A percentile compares a stretch with the other conserved stretches of the same genome.
Evolutionary conservation across 2,329 filamentous ascomycete genomes (phyloP).

Genomic region (Cladobotryum mycophilum): DNA sequence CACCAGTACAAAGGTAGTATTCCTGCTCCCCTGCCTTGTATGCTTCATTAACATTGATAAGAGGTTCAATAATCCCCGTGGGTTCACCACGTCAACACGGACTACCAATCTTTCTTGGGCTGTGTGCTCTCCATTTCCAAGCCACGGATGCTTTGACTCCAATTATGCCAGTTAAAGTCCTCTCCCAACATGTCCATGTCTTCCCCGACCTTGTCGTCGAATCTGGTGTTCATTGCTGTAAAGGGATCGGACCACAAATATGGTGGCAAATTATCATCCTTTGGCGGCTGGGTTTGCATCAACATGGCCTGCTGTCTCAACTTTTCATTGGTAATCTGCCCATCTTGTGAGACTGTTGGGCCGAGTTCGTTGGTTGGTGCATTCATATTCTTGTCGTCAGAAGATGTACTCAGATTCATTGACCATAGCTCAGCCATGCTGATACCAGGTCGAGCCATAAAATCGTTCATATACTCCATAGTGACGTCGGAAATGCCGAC

Average conservation of each 20-base stretch:
- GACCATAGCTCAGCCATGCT: constrained; percentile 30
- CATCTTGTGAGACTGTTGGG: not conserved
- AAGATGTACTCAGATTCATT: constrained; percentile 9
- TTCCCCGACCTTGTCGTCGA: constrained; percentile 23
- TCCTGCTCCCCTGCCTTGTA: too few species aligned
- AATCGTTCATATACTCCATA: constrained; percentile 31
- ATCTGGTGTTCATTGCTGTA: constrained; percentile 22
- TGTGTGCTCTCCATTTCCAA: constrained; percentile 29
- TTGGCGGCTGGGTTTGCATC: constrained; percentile 19
- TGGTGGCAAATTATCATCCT: constrained; percentile 31
- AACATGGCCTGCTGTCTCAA: constrained; percentile 16
- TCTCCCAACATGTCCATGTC: constrained; percentile 36
- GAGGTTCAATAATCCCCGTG: too few species aligned
- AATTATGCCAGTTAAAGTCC: constrained; percentile 45
- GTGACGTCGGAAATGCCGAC: constrained; percentile 23
- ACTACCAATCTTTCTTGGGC: constrained; percentile 18
- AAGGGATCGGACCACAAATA: constrained; percentile 37
- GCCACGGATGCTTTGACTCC: constrained; percentile 37
- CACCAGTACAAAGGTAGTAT: too few species aligned
- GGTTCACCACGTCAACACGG: too few species aligned
- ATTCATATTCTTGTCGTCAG: not conserved
- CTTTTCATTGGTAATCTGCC: not conserved
- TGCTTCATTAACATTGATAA: too few species aligned
- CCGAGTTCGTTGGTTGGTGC: constrained; percentile 2
- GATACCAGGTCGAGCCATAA: constrained; percentile 33